phyloP scores from a whole-genome alignment of 2,329 filamentous ascomycete genomes.

The Colletotrichum coccodes region DNA sequence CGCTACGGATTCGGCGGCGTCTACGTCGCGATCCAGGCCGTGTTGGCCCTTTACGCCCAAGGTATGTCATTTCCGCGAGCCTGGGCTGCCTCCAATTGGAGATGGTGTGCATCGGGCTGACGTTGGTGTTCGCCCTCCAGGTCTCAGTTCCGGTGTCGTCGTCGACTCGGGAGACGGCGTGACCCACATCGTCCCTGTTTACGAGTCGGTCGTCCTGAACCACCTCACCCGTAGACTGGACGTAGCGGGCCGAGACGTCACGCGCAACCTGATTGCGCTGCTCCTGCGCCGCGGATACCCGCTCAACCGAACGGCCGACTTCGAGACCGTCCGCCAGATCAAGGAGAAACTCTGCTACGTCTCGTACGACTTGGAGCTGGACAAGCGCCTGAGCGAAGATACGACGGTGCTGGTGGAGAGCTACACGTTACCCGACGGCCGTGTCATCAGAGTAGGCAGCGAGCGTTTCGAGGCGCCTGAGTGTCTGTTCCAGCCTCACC shows the following conservation, averaged over 20 bases:
- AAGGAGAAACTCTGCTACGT: conserved; percentile 99
- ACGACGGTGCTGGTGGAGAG: conserved; percentile 97
- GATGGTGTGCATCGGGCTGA: conserved; percentile 3
- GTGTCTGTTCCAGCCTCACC: conserved; percentile 97
- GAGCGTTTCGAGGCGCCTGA: conserved; percentile 98
- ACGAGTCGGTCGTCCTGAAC: conserved; percentile 97
- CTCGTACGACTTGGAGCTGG: conserved; percentile 95
- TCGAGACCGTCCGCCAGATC: conserved; percentile 98
- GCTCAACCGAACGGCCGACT: conserved; percentile 97
- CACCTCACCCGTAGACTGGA: conserved; percentile 94
- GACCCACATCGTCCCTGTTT: conserved; percentile 98
- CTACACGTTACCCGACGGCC: conserved; percentile 96
- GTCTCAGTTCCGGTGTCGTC: conserved; percentile 92
- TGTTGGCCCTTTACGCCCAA: conserved; percentile 95
- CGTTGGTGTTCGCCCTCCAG: conserved; percentile 49
- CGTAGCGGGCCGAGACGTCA: conserved; percentile 96
- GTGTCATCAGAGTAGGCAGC: conserved; percentile 94
- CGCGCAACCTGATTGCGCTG: conserved; percentile 96
- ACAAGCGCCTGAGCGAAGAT: conserved; percentile 95
- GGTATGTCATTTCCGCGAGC: conserved; percentile 62
- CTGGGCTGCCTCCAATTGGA: background rate
- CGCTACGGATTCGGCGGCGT: conserved; percentile 95
- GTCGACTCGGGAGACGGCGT: conserved; percentile 98
- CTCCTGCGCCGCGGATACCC: conserved; percentile 94
- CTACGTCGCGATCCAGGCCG: conserved; percentile 97